phyloP scores from a whole-genome alignment of 345 rosid genomes.

The Boechera divaricarpa region DNA sequence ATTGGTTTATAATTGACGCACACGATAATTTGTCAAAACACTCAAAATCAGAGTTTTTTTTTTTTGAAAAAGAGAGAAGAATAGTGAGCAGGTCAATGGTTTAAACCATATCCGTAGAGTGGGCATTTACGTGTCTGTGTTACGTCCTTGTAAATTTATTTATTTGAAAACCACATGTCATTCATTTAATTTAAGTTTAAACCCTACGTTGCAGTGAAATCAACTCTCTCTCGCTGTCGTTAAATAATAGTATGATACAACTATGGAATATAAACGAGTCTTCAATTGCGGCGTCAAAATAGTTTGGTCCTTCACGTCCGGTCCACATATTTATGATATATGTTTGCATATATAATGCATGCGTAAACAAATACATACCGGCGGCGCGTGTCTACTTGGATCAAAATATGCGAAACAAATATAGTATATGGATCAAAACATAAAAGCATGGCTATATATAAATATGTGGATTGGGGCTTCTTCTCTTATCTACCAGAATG shows the following conservation, averaged over 20 bases:
- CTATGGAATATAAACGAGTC: constrained; percentile 30
- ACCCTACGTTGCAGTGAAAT: constrained; percentile 31
- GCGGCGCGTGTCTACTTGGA: neutral
- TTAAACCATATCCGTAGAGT: constrained; percentile 8
- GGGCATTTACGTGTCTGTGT: constrained; percentile 23
- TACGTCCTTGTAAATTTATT: constrained; percentile 14
- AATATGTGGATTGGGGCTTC: constrained; percentile 16
- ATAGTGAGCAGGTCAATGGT: constrained; percentile 30
- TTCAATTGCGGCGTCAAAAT: constrained; percentile 44
- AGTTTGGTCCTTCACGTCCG: constrained; percentile 34
- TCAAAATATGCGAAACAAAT: neutral
- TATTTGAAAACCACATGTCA: constrained; percentile 1
- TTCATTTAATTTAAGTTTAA: constrained; percentile 12
- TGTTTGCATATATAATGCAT: neutral
- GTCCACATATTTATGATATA: constrained; percentile 36
- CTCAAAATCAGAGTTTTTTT: constrained; percentile 21
- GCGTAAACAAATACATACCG: neutral
- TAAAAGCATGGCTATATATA: neutral
- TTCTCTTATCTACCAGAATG: constrained; percentile 20
- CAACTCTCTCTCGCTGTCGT: constrained; percentile 9
- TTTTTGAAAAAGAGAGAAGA: neutral
- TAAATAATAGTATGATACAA: constrained; percentile 14
- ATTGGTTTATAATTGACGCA: constrained; percentile 14
- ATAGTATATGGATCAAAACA: constrained; percentile 2
- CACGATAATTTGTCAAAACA: constrained; percentile 14